These are phyloP conservation scores for Cryptosporidium ubiquitum DNA, from an alignment of 169 alveolate species.

Conservation along the genomic window DNA sequence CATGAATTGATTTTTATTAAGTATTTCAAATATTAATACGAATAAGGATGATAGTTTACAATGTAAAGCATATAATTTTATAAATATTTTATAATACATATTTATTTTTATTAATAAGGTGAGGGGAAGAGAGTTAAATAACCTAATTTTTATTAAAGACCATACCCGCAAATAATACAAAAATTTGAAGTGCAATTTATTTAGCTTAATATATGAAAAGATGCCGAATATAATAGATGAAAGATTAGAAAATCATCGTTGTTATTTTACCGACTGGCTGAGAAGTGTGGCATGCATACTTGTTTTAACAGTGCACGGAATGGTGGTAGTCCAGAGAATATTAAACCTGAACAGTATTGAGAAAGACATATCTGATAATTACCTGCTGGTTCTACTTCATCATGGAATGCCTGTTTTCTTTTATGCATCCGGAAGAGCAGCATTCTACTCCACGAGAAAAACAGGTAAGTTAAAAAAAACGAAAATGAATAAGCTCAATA, in stretches of 20 bases:
- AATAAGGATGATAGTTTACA: too few species aligned
- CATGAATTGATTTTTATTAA: too few species aligned
- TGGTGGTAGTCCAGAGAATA: slow-evolving; percentile 63
- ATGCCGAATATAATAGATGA: background rate
- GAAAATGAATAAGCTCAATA: background rate
- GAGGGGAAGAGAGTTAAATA: background rate
- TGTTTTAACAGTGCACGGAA: slow-evolving; percentile 58
- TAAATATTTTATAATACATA: too few species aligned
- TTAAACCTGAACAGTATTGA: background rate
- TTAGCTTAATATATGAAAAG: background rate
- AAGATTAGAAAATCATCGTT: background rate
- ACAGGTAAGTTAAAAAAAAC: slow-evolving; percentile 19
- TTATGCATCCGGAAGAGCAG: slow-evolving; percentile 71
- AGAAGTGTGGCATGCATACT: slow-evolving; percentile 69
- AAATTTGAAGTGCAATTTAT: background rate
- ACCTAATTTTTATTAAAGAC: too few species aligned
- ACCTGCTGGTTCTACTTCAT: slow-evolving; percentile 11
- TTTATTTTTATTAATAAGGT: background rate
- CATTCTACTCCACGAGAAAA: slow-evolving; percentile 8
- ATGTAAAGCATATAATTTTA: too few species aligned
- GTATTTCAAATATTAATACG: too few species aligned
- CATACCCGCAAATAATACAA: too few species aligned
- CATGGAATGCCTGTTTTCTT: slow-evolving; percentile 71
- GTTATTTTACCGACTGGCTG: slow-evolving; percentile 67
- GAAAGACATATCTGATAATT: slow-evolving; percentile 40